These are phyloP conservation scores for Aspergillus conjunctus DNA, from an alignment of 495 filamentous ascomycete species.

Conservation along the genomic window DNA sequence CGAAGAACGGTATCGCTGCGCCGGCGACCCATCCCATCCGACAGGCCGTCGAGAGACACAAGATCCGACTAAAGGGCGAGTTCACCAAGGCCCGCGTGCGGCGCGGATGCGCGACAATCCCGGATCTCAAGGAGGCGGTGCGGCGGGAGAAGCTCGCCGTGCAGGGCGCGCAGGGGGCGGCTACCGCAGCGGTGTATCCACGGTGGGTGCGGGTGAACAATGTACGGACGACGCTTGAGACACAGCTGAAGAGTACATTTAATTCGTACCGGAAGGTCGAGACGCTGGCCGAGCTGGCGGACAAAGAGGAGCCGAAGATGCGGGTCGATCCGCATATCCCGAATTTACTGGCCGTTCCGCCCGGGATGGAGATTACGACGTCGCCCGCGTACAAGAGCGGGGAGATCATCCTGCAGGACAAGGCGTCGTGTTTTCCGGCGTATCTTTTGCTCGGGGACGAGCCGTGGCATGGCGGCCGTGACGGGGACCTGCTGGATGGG, in stretches of 20 bases:
- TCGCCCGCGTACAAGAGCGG: slow-evolving; percentile 73
- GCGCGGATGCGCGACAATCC: slow-evolving; percentile 64
- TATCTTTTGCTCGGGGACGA: slow-evolving; percentile 66
- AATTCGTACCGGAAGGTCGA: slow-evolving; percentile 53
- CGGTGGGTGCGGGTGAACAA: slow-evolving; percentile 91
- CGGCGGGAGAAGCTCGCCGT: slow-evolving; percentile 35
- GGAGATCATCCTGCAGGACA: slow-evolving; percentile 88
- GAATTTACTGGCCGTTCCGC: slow-evolving; percentile 77
- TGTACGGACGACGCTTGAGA: slow-evolving; percentile 66
- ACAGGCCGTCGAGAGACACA: slow-evolving; percentile 74
- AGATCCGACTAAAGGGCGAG: slow-evolving; percentile 76
- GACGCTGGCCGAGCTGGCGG: slow-evolving; percentile 46
- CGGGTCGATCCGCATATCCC: slow-evolving; percentile 78
- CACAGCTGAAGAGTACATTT: slow-evolving; percentile 72
- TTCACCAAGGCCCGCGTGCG: slow-evolving; percentile 76
- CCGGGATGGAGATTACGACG: slow-evolving; percentile 64
- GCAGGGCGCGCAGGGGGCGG: slow-evolving; percentile 24
- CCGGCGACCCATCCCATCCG: slow-evolving; percentile 75
- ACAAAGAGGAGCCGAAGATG: slow-evolving; percentile 31
- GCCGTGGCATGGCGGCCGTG: slow-evolving; percentile 24
- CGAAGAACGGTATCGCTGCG: slow-evolving; percentile 77
- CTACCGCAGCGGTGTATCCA: slow-evolving; percentile 53
- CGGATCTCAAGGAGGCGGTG: slow-evolving; percentile 61
- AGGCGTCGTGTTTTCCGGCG: slow-evolving; percentile 94
- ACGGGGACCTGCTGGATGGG: slow-evolving; percentile 81